phyloP scores from a whole-genome alignment of 2,329 filamentous ascomycete genomes.

The Coniochaeta ligniaria region DNA sequence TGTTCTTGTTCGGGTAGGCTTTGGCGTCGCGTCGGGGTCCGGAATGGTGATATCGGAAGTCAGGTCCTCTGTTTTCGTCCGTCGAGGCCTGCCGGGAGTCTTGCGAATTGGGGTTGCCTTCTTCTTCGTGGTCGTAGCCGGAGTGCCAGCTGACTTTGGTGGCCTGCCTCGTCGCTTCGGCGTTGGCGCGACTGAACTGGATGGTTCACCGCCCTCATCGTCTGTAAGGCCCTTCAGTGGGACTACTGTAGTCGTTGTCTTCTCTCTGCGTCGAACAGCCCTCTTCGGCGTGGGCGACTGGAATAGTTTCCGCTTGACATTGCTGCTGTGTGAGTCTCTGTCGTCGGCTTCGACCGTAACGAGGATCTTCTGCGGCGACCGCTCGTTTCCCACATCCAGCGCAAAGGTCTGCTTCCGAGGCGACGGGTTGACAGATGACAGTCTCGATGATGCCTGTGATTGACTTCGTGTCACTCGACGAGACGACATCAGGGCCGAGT shows the following conservation, averaged over 20 bases:
- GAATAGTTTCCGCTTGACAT: constrained; percentile 32
- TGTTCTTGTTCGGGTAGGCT: constrained; percentile 10
- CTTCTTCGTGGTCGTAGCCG: constrained; percentile 35
- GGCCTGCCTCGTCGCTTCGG: constrained; percentile 38
- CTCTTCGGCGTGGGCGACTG: constrained; percentile 32
- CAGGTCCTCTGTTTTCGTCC: constrained; percentile 12
- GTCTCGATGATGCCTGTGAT: constrained; percentile 11
- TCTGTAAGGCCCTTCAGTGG: constrained; percentile 39
- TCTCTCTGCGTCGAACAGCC: constrained; percentile 25
- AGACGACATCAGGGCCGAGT: constrained; percentile 25
- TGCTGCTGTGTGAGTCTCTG: constrained; percentile 6
- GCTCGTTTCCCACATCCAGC: constrained; percentile 44
- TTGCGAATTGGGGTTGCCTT: constrained; percentile 36
- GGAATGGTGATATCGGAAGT: constrained; percentile 17
- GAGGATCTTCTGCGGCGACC: constrained; percentile 42
- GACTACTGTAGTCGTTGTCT: constrained; percentile 40
- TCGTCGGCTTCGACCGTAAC: constrained; percentile 49
- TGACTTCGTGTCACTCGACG: constrained; percentile 38
- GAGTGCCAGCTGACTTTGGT: constrained; percentile 42
- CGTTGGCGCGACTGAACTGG: constrained; percentile 23
- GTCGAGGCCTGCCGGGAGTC: constrained; percentile 24
- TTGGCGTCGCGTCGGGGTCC: constrained; percentile 20
- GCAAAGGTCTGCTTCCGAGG: constrained; percentile 51
- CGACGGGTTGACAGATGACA: constrained; percentile 29
- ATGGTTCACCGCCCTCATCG: constrained; percentile 20